Percentiles rank a stretch among this genome's conserved stretches.
Conservation (phyloP, 108 stramenopile genomes). For the Nitzschia sp. region DNA sequence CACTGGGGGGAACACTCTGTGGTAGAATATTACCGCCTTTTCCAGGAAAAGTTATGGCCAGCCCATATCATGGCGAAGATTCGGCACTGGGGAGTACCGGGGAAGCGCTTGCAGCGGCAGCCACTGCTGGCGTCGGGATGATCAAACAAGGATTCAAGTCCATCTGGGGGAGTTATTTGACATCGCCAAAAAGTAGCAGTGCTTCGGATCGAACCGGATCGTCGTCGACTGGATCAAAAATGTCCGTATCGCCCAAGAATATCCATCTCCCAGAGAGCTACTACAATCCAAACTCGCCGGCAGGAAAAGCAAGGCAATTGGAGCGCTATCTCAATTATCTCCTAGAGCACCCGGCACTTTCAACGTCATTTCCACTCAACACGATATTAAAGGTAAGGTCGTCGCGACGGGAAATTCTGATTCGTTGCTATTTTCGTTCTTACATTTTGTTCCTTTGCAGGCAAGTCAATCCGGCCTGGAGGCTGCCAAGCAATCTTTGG, state of each 20-base stretch:
- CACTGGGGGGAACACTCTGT: slow-evolving; percentile 80
- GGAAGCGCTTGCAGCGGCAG: slow-evolving; percentile 46
- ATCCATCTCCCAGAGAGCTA: slow-evolving; percentile 43
- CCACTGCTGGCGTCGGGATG: slow-evolving; percentile 67
- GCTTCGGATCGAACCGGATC: neutral
- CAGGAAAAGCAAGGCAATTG: slow-evolving; percentile 48
- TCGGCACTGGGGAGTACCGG: slow-evolving; percentile 47
- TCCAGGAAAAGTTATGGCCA: slow-evolving; percentile 25
- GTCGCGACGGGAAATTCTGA: no score
- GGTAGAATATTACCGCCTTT: slow-evolving; percentile 85
- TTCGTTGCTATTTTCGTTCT: no score
- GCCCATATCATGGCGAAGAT: slow-evolving; percentile 14
- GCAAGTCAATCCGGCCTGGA: slow-evolving; percentile 88
- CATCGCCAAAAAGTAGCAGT: neutral
- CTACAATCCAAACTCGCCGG: slow-evolving; percentile 59
- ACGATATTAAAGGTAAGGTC: slow-evolving; percentile 67
- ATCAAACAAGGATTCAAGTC: slow-evolving; percentile 67
- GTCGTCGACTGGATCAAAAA: slow-evolving; percentile 21
- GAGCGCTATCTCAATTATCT: slow-evolving; percentile 86
- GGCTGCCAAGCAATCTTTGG: slow-evolving; percentile 73
- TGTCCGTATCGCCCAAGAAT: neutral
- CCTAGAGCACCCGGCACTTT: slow-evolving; percentile 78
- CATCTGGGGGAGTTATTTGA: slow-evolving; percentile 57
- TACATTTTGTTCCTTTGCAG: slow-evolving; percentile 25
- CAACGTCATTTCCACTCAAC: slow-evolving; percentile 84